These are phyloP conservation scores for Zygotorulaspora danielsina DNA, from an alignment of 805 yeast species.

Conservation along the genomic window DNA sequence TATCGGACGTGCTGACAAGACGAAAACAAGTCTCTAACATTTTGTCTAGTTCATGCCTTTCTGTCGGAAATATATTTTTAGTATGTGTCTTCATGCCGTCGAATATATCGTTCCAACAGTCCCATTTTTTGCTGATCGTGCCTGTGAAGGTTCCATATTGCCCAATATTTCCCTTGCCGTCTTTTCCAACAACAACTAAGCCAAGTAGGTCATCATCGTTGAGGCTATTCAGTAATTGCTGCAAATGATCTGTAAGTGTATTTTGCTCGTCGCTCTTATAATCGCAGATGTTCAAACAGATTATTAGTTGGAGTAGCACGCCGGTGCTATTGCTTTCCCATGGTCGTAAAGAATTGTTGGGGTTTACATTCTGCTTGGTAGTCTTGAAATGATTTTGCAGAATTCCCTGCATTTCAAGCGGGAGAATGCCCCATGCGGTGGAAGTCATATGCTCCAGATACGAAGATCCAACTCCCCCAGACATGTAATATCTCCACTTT, in stretches of 20 bases:
- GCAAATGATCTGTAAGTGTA: conserved; percentile 28
- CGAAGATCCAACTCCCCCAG: conserved; percentile 11
- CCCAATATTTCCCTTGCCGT: conserved; percentile 37
- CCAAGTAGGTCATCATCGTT: conserved; percentile 44
- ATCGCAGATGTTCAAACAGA: conserved; percentile 39
- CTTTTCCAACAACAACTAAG: conserved; percentile 44
- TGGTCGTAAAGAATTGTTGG: conserved; percentile 38
- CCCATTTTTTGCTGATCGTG: conserved; percentile 43
- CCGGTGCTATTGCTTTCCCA: conserved; percentile 17
- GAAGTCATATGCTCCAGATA: conserved; percentile 45
- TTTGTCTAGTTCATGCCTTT: conserved; percentile 15
- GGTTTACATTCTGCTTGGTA: conserved; percentile 35
- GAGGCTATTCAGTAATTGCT: conserved; percentile 30
- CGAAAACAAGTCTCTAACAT: conserved; percentile 27
- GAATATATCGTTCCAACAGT: conserved; percentile 42
- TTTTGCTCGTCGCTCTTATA: conserved; percentile 8
- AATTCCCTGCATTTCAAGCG: conserved; percentile 30
- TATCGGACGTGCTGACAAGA: conserved; percentile 17
- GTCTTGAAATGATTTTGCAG: conserved; percentile 40
- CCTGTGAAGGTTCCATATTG: conserved; percentile 45
- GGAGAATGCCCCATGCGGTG: conserved; percentile 46
- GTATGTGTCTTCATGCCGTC: conserved; percentile 20
- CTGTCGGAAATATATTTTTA: conserved; percentile 17
- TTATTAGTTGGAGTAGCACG: conserved; percentile 40
- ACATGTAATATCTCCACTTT: conserved; percentile 42